Percentiles rank a stretch among this genome's conserved stretches.
These are phyloP conservation scores for Mallotus japonicus DNA, from an alignment of 441 rosid species.

Conservation along the genomic window DNA sequence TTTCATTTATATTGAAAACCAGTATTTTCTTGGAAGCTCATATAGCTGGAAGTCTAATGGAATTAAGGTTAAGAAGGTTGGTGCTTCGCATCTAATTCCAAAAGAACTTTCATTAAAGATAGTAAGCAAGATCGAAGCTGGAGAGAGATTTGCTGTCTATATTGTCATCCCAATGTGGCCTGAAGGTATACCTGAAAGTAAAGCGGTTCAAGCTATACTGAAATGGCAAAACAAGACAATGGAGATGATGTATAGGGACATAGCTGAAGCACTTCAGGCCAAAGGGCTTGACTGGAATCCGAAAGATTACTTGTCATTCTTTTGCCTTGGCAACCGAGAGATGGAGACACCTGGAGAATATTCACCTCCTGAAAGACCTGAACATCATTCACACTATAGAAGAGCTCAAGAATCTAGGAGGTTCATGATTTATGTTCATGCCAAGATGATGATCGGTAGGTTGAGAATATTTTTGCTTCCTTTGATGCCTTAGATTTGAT, in stretches of 20 bases:
- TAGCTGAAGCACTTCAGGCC: conserved; percentile 35
- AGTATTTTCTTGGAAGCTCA: conserved; percentile 53
- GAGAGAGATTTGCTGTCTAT: conserved; percentile 55
- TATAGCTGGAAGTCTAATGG: conserved; percentile 42
- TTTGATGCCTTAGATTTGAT: neutral
- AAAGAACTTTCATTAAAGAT: conserved; percentile 82
- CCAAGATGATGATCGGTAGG: conserved; percentile 90
- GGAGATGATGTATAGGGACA: conserved; percentile 32
- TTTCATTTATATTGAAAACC: conserved; percentile 84
- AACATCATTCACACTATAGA: conserved; percentile 54
- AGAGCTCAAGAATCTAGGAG: conserved; percentile 85
- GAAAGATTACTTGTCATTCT: conserved; percentile 72
- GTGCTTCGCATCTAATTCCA: conserved; percentile 75
- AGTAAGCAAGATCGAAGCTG: conserved; percentile 67
- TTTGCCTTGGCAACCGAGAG: conserved; percentile 92
- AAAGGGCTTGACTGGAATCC: conserved; percentile 66
- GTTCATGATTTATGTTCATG: conserved; percentile 90
- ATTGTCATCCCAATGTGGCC: conserved; percentile 38
- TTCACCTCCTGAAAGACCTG: conserved; percentile 61
- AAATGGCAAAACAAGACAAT: conserved; percentile 32
- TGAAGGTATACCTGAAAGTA: conserved; percentile 32
- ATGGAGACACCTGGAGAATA: conserved; percentile 63
- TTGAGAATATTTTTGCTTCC: neutral
- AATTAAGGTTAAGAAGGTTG: conserved; percentile 63
- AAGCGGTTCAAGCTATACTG: conserved; percentile 28